A percentile compares a stretch with the other conserved stretches of the same genome.
Evolutionary conservation across 768 basidiomycete genomes (phyloP).

Genomic region (Chalciporus sphaerocephalus): DNA sequence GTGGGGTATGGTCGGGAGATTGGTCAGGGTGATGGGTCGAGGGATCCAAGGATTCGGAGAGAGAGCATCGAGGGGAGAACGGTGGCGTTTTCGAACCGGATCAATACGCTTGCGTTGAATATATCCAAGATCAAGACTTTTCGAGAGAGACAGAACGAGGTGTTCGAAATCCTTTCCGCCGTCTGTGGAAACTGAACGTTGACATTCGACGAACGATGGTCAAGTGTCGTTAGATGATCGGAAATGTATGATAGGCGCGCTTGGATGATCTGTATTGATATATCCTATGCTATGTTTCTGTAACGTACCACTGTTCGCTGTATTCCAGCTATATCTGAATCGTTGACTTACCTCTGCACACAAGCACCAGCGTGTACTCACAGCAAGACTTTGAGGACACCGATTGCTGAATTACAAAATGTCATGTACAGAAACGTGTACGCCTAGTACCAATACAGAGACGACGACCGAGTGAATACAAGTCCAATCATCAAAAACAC

Average conservation of each 20-base stretch:
- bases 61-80: slow-evolving; percentile 60
- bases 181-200: slow-evolving; percentile 21
- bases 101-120: slow-evolving; percentile 67
- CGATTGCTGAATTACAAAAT: background rate
- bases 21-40: background rate
- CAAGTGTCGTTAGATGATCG: background rate
- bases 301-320: background rate
- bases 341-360: background rate
- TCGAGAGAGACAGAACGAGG: slow-evolving; percentile 61
- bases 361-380: background rate
- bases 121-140: slow-evolving; percentile 72
- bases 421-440: background rate
- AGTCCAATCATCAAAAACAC: background rate
- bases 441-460: background rate
- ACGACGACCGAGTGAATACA: background rate
- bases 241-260: background rate
- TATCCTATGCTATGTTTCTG: background rate
- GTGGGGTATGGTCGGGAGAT: slow-evolving; percentile 38
- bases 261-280: slow-evolving; percentile 5
- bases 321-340: background rate
- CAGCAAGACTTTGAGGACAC: background rate
- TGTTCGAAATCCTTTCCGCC: slow-evolving; percentile 53
- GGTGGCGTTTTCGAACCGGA: slow-evolving; percentile 69
- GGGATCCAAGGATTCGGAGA: slow-evolving; percentile 31
- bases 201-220: too few relatives aligned